Evolutionary conservation across 164 flowering plant genomes (phyloP), one percentile per base, ranked within the genome.

Genomic region (Taxillus chinensis): DNA sequence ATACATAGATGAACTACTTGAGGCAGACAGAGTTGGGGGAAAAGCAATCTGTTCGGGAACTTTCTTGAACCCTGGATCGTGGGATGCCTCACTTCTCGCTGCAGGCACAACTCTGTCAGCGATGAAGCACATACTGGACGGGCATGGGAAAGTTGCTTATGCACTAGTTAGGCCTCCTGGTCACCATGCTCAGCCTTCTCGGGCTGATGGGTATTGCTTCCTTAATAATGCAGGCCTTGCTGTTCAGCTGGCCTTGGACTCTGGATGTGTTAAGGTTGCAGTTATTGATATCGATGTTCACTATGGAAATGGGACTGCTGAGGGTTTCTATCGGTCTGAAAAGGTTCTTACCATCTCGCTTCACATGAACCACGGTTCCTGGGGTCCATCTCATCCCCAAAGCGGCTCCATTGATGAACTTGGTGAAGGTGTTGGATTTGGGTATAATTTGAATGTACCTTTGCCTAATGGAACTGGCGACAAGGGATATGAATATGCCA

Each of bases 361-460:
- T 65, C 98, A 92, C 70, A 92, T 90, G 98, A 85, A 86, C 73
- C 98, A 92, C 74, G 95, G 98, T 57, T 83, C 96, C 1, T 90
- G 98, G 98, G 98, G 98, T 42, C 81, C 91, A 1, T 92, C 98
- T n/a, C 93, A 92, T 77, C 96, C 92, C 0, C 98, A 90, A 43
- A 75, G 53, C 40, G 97, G 96, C 39, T 61, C 86, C 4, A 58
- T 86, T 52, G 84, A 86, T 69, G 96, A 92, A 77, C 80, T 90
- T 16, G 97, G 98, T 66, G 88, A 86, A 70, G 95, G 79, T 6
- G 70, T 79, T 45, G 98, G 98, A 3, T 75, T 67, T 58, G 98
- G 98, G 0, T 90, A 78, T 71, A 90, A 92, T 67, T 57, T 92
- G 72, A 92, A 92, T 69, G 73, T 92, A 62, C 96, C 96, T 38